A percentile compares a stretch with the other conserved stretches of the same genome.
phyloP scores from a whole-genome alignment of 371 early-diverging fungal species.

The Entomophthora muscae region DNA sequence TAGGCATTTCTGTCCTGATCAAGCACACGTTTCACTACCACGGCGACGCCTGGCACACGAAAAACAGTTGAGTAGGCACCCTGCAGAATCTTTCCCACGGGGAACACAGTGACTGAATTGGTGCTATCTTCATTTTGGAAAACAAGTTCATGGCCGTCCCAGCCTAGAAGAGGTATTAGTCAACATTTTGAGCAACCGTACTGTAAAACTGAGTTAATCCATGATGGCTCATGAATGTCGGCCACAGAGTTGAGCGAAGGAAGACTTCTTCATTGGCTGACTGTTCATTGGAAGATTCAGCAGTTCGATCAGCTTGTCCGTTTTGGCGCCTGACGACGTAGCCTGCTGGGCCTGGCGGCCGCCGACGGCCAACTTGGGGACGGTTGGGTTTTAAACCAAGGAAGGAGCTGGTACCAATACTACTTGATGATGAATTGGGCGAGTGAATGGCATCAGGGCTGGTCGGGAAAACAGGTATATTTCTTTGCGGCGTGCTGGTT shows the following conservation, averaged over 20 bases:
- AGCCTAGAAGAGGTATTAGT: not conserved
- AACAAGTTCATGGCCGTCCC: not conserved
- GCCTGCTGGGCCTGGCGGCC: not conserved
- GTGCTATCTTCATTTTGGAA: not conserved
- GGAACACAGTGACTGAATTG: not conserved
- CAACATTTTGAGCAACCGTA: not conserved
- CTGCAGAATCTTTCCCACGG: not conserved
- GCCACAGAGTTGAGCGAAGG: not conserved
- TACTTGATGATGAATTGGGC: not conserved
- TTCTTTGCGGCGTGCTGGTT: no score
- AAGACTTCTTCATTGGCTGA: not conserved
- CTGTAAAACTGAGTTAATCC: not conserved
- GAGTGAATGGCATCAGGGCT: not conserved
- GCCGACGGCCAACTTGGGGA: not conserved
- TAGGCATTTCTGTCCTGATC: not conserved
- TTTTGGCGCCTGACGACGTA: not conserved
- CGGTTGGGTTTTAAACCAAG: not conserved
- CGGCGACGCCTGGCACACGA: not conserved
- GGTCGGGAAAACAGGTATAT: no score
- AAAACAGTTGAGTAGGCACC: not conserved
- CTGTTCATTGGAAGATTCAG: not conserved
- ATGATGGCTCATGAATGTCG: not conserved
- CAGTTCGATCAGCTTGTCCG: not conserved
- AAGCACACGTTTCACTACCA: not conserved
- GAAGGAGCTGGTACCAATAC: not conserved